Conservation (phyloP, 2,329 filamentous ascomycete genomes). For the Ceratocystis destructans region DNA sequence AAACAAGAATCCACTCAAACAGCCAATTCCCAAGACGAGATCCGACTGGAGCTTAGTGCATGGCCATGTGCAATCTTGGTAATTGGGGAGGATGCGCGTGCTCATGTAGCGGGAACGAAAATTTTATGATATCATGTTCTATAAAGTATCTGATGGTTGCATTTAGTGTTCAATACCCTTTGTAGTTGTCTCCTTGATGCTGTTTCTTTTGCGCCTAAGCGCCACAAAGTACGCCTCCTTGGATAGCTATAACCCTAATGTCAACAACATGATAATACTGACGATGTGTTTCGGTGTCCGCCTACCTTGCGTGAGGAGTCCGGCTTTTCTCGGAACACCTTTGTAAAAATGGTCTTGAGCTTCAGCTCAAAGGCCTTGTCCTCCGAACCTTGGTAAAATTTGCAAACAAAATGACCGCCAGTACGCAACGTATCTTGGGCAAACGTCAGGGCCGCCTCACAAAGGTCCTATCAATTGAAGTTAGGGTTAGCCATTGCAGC, state of each 20-base stretch:
- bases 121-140: neutral
- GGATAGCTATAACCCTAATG: slow-evolving; percentile 45
- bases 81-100: neutral
- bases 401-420: slow-evolving; percentile 88
- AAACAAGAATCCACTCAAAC: slow-evolving; percentile 19
- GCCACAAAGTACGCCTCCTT: slow-evolving; percentile 81
- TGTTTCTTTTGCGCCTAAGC: slow-evolving; percentile 45
- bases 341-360: slow-evolving; percentile 62
- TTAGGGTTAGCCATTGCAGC: neutral
- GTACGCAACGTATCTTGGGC: slow-evolving; percentile 67
- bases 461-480: slow-evolving; percentile 56
- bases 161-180: neutral
- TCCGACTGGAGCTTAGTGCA: neutral
- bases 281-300: neutral
- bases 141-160: neutral
- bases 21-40: slow-evolving; percentile 12
- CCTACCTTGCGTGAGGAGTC: slow-evolving; percentile 74
- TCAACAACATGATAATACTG: slow-evolving; percentile 3
- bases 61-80: neutral
- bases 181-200: slow-evolving; percentile 11
- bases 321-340: slow-evolving; percentile 78
- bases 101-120: neutral
- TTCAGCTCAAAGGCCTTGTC: slow-evolving; percentile 66
- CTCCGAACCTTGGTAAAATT: slow-evolving; percentile 87
- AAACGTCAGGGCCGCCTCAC: slow-evolving; percentile 66